A percentile compares a stretch with the other conserved stretches of the same genome.
Evolutionary conservation across 352 stramenopile species (phyloP).

Genomic region (Achlya hypogyna): DNA sequence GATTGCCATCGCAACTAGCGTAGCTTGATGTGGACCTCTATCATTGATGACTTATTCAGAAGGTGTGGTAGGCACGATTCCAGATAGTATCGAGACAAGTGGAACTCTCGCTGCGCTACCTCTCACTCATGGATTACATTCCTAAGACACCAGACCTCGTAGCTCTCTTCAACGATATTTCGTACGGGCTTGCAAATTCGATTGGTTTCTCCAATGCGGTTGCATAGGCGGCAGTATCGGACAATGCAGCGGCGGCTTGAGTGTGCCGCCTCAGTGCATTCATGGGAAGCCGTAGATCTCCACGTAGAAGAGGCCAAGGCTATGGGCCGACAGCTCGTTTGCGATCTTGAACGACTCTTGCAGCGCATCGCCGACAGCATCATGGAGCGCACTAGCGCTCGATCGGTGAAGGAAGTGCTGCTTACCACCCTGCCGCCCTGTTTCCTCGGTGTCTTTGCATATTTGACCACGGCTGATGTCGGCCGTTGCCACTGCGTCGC

Average conservation of each 20-base stretch:
- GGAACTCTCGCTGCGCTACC: neutral
- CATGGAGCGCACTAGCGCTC: no score
- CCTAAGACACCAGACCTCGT: neutral
- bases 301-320: neutral
- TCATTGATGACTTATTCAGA: no score
- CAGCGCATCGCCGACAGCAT: neutral
- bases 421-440: neutral
- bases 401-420: neutral
- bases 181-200: neutral
- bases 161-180: neutral
- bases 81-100: neutral
- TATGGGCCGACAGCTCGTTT: neutral
- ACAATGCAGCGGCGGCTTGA: neutral
- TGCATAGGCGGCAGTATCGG: neutral
- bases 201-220: neutral
- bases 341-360: neutral
- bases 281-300: neutral
- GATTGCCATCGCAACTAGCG: neutral
- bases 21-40: no score
- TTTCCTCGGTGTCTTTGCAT: slow-evolving; percentile 4
- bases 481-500: neutral
- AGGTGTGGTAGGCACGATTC: neutral
- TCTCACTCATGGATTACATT: neutral
- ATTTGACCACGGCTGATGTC: neutral
- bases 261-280: neutral